These are phyloP conservation scores for Pythium phragmitis DNA, from an alignment of 352 stramenopile species.

Conservation along the genomic window DNA sequence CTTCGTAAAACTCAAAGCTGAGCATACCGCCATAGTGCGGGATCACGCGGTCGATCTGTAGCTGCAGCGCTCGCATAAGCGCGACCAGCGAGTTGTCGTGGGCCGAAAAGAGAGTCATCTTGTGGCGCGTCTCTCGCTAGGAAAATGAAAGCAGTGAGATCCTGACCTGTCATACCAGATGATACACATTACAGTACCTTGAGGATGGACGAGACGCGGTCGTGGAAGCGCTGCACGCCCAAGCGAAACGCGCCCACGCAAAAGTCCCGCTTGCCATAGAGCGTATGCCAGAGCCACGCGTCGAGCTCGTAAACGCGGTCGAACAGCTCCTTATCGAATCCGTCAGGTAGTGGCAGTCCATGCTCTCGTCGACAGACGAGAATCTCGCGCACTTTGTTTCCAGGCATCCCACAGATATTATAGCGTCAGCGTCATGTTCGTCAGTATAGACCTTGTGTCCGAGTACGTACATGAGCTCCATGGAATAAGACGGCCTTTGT, in stretches of 20 bases:
- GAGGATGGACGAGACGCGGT: slow-evolving; percentile 40
- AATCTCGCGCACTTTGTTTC: slow-evolving; percentile 59
- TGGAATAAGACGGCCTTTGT: slow-evolving; percentile 37
- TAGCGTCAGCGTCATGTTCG: not conserved
- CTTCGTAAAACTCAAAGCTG: slow-evolving; percentile 64
- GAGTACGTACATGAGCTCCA: slow-evolving; percentile 65
- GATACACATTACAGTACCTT: slow-evolving; percentile 29
- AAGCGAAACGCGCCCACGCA: slow-evolving; percentile 57
- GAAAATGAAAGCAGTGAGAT: not conserved
- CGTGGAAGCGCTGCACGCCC: slow-evolving; percentile 56
- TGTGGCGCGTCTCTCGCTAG: slow-evolving; percentile 33
- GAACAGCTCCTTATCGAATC: slow-evolving; percentile 58
- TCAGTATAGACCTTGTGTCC: not conserved
- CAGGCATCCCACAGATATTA: not conserved
- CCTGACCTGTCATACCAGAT: not conserved
- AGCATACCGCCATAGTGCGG: slow-evolving; percentile 74
- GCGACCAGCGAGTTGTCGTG: slow-evolving; percentile 84
- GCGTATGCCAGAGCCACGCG: slow-evolving; percentile 71
- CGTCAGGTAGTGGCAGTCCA: slow-evolving; percentile 50
- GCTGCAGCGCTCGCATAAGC: slow-evolving; percentile 58
- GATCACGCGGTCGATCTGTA: slow-evolving; percentile 51
- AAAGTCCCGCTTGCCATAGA: slow-evolving; percentile 71
- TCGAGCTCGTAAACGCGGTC: slow-evolving; percentile 60
- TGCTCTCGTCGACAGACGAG: slow-evolving; percentile 67
- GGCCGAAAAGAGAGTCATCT: slow-evolving; percentile 71